A percentile compares a stretch with the other conserved stretches of the same genome.
These are phyloP conservation scores for Casuarina glauca DNA, from an alignment of 306 rosid species.

Conservation along the genomic window DNA sequence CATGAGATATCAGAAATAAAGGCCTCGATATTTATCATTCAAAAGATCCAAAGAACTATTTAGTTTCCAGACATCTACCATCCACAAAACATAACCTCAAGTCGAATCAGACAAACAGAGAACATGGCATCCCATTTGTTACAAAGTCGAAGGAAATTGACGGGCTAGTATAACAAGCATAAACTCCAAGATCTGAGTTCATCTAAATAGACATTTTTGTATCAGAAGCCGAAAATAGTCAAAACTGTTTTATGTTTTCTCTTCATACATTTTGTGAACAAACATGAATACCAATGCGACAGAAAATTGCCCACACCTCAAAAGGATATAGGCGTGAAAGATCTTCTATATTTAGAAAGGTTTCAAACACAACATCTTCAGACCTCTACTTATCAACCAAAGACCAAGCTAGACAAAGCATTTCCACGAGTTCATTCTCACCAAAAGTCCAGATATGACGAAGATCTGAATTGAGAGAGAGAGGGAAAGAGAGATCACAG, in stretches of 20 bases:
- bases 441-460: conserved; percentile 12
- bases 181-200: neutral
- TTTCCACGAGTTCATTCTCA: neutral
- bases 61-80: conserved; percentile 7
- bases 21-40: neutral
- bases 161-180: neutral
- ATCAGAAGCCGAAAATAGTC: neutral
- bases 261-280: neutral
- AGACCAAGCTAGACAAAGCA: neutral
- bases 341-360: conserved; percentile 13
- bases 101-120: neutral
- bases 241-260: neutral
- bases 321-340: neutral
- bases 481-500: neutral
- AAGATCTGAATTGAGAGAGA: conserved; percentile 51
- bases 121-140: neutral
- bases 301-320: conserved; percentile 6
- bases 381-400: conserved; percentile 3
- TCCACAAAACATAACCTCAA: neutral
- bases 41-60: conserved; percentile 8
- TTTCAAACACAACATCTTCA: conserved; percentile 10
- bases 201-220: neutral
- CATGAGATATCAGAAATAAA: neutral
- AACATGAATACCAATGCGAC: neutral
- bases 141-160: conserved; percentile 8